Base-by-base conservation (phyloP, 2,329 filamentous ascomycete species). In the Ceratocystis huliohia region DNA sequence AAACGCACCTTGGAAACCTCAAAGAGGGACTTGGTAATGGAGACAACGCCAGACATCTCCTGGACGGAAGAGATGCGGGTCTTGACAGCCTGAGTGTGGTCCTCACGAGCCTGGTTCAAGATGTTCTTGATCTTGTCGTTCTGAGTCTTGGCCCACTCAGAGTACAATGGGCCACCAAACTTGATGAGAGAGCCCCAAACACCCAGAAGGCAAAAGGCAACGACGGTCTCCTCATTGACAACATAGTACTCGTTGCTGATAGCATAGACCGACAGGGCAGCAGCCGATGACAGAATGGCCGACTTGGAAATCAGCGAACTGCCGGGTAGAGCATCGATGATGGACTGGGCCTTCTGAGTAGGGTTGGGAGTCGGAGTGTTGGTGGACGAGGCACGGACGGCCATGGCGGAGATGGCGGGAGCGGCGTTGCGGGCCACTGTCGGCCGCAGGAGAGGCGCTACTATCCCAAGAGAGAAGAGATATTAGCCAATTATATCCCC, bases 181-280 rank as follows among this genome's bases (percentile, higher is more conserved):
- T 95, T 94, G 81, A 90, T 93, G 73, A 96, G 84, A 70, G 87
- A 91, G 75, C 83, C 88, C 88, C 96, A 99, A 76, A 97, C 89
- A 76, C 88, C 91, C 75, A 97, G 82, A 74, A 99, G 83, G 78
- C 89, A 94, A 80, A 99, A 85, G 71, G 90, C 89, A 75, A 96
- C 89, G 76, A 99, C 89, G 70, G 92, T 89, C 83, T 99, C 94
- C 84, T 99, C 94, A 82, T 99, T 99, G 80, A 99, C 84, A 77
- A 99, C 91, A 80, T 96, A 97, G 83, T 97, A 91, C 85, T 99
- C 94, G 81, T 96, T 99, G 87, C 89, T 95, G 80, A 99, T 91
- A 75, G 91, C 94, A 76, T 94, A 96, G 78, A 96, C 84, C 74
- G 89, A 92, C 73, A 96, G 79, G 80, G 89, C 93, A 74, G 94